Evolutionary conservation across 352 stramenopile species (phyloP).

Genomic region (Albugo candida): DNA sequence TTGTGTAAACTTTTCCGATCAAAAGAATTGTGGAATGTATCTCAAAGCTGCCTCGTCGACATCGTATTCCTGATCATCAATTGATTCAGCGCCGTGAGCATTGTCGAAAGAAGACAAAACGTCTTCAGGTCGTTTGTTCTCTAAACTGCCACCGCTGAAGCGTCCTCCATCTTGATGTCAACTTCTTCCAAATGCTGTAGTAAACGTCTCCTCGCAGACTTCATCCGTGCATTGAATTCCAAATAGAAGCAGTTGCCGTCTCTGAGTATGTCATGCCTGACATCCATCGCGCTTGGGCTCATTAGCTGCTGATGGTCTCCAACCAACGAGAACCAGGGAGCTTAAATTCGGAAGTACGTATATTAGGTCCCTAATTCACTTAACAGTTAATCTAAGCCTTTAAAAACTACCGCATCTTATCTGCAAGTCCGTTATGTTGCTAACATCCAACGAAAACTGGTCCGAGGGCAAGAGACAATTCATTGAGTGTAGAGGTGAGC

Average conservation of each 20-base stretch:
- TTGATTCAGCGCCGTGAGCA: slow-evolving; percentile 3
- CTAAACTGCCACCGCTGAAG: slow-evolving; percentile 2
- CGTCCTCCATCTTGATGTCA: slow-evolving; percentile 3
- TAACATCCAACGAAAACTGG: too few relatives aligned
- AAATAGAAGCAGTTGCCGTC: background rate
- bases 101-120: background rate
- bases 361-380: too few relatives aligned
- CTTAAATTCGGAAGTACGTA: too few relatives aligned
- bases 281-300: slow-evolving; percentile 1
- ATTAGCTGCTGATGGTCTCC: slow-evolving; percentile 6
- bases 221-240: background rate
- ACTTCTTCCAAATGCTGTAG: background rate
- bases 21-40: slow-evolving; percentile 8
- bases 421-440: too few relatives aligned
- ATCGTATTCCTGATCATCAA: too few relatives aligned
- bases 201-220: background rate
- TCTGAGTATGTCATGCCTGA: background rate
- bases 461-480: too few relatives aligned
- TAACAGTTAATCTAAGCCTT: too few relatives aligned
- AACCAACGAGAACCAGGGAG: too few relatives aligned
- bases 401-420: too few relatives aligned
- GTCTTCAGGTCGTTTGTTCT: background rate
- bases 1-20: slow-evolving; percentile 9
- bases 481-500: too few relatives aligned
- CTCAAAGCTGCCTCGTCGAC: slow-evolving; percentile 2